Evolutionary conservation across 2,329 filamentous ascomycete species (phyloP), one percentile per base, ranked within the genome.

Genomic region (Fusarium albosuccineum): DNA sequence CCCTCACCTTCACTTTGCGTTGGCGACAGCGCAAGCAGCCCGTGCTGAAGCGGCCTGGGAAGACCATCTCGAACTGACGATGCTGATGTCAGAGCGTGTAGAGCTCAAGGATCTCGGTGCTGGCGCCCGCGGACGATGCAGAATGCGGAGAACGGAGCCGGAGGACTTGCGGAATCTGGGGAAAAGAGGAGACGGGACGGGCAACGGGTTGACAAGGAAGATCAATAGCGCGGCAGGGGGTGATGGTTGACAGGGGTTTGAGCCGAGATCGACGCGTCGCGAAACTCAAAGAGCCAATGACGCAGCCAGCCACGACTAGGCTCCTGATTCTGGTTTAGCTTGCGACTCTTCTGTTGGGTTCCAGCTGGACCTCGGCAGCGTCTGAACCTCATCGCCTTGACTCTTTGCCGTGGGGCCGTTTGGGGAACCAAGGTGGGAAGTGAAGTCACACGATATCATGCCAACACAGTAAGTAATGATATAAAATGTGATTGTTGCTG

Each of bases 1-100:
- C 9, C 37, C 68, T 70, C 66, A 71, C 74, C 74, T 76, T 76
- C 22, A 76, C 71, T 53, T 76, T 76, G 10, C 74, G 73, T 26
- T 74, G 73, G 11, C 74, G 72, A 62, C 74, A 76, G 6, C 74
- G 74, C 40, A 68, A 52, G 62, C 74, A 75, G 8, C 74, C 74
- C 13, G 73, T 73, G 53, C 71, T 75, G 66, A 75, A 75, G 36
- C 68, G 73, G 22, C 74, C 74, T 39, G 74, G 74, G 33, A 76
- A 76, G 9, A 76, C 74, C 74, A 75, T 75, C 8, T 16, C 26
- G 27, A 45, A 40, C 10, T 33, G 29, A 5, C 16, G 29, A 29
- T 39, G 34, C 14, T 48, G 45, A 48, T 46, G 26, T 46, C 27
- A 30, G 42, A 46, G 13, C 17, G 42, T 29, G 27, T 26, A 46